Evolutionary conservation across 129 eudicot species (phyloP).

Genomic region (Chrysanthemum makinoi): DNA sequence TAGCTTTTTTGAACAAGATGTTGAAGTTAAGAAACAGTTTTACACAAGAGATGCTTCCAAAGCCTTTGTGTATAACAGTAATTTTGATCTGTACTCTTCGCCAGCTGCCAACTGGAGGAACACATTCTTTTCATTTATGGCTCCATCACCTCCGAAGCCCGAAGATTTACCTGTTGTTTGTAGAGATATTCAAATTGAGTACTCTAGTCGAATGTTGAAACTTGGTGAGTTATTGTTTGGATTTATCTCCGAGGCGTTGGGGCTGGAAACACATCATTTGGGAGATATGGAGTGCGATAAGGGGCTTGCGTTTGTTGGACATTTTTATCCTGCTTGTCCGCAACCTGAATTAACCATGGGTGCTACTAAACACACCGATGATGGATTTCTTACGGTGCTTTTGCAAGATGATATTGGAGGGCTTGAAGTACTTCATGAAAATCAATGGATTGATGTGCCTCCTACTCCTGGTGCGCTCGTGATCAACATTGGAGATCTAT

Average conservation of each 20-base stretch:
- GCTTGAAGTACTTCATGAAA: conserved; percentile 43
- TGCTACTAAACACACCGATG: conserved; percentile 39
- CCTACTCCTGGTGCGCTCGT: conserved; percentile 40
- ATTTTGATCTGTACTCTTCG: conserved; percentile 28
- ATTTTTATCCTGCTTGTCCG: conserved; percentile 59
- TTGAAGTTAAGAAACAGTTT: conserved; percentile 22
- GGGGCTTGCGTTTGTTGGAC: conserved; percentile 21
- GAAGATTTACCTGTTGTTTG: conserved; percentile 34
- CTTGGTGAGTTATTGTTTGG: conserved; percentile 33
- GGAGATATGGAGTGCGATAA: conserved; percentile 31
- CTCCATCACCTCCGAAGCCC: conserved; percentile 19
- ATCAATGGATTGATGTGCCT: conserved; percentile 50
- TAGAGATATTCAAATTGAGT: conserved; percentile 49
- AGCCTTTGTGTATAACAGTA: conserved; percentile 41
- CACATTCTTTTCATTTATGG: conserved; percentile 21
- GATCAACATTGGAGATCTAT: conserved; percentile 41
- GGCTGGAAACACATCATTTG: conserved; percentile 36
- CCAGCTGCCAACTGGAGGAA: conserved; percentile 26
- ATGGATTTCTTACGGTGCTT: conserved; percentile 39
- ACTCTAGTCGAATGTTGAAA: conserved; percentile 30
- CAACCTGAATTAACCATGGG: conserved; percentile 50
- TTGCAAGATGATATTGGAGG: conserved; percentile 49
- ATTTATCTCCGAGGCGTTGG: conserved; percentile 54
- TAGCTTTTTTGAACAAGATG: conserved; percentile 32
- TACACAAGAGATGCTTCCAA: conserved; percentile 36